Base-by-base conservation (phyloP, 108 stramenopile species). In the Mediolabrus comicus region DNA sequence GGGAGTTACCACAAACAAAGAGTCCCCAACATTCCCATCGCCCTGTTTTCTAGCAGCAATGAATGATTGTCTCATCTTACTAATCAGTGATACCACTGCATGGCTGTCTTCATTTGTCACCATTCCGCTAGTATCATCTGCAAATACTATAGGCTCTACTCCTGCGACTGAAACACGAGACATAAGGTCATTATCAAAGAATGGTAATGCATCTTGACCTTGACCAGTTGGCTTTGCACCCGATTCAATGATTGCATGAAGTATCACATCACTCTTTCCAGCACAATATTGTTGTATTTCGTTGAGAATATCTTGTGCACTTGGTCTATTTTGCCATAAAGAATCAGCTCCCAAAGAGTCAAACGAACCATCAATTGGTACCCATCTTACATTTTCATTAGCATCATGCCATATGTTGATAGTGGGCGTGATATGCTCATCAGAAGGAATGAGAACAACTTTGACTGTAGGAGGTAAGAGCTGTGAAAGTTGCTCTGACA, bases 361-460 rank as follows among this genome's bases (percentile, higher is more conserved):
- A 36, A 83, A 84, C 0, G 84, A 87, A 51, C 80, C 82, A 56
- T 87, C 60, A 0, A 87, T 38, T n/a, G 86, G 70, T 1, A 59
- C 36, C 86, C 86, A 87, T 27, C 77, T 49, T 3, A 84, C 64
- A 16, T 36, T 67, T 51, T 87, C 74, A 49, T 77, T 34, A 32
- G 64, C 71, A 56, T 85, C 86, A 33, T 87, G 86, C 84, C 86
- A 87, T 6, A 87, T 76, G 13, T 64, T 61, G 43, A 87, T 87
- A 28, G 69, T 74, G 0, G 86, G 86, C 5, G 86, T 87, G 12
- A 75, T 75, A 55, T 67, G 69, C 2, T 80, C 64, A 53, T 33
- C 12, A n/a, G 60, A 78, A 61, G 59, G 52, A 10, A 72, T 36
- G 22, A 77, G 74, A 38, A 53, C 58, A 24, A 32, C 17, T 3